Percentiles rank a stretch among this genome's conserved stretches.
These are phyloP conservation scores for Bruguiera parviflora DNA, from an alignment of 345 rosid species.

Conservation along the genomic window DNA sequence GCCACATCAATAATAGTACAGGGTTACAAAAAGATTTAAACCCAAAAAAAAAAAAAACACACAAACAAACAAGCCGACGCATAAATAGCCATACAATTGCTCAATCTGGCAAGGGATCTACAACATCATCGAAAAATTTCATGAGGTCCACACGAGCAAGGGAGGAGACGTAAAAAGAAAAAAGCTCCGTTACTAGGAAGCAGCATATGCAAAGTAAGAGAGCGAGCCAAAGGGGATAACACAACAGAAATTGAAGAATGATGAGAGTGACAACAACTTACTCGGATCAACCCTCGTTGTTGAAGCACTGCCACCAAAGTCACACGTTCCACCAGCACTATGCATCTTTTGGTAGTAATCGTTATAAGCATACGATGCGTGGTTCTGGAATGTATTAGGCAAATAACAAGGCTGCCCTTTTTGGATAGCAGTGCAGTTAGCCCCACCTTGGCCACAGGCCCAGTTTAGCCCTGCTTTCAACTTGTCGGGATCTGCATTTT, in stretches of 20 bases:
- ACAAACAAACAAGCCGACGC: neutral
- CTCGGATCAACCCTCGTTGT: slow-evolving; percentile 67
- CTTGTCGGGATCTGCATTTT: slow-evolving; percentile 60
- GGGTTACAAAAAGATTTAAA: neutral
- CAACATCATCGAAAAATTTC: too few species aligned
- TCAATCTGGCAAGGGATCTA: neutral
- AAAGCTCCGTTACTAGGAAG: neutral
- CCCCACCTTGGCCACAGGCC: slow-evolving; percentile 96
- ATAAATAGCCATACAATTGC: neutral
- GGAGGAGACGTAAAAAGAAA: too few species aligned
- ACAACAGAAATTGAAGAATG: slow-evolving; percentile 9
- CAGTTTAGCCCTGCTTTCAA: slow-evolving; percentile 73
- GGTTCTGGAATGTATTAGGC: slow-evolving; percentile 58
- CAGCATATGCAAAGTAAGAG: neutral
- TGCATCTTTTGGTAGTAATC: slow-evolving; percentile 85
- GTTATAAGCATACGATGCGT: slow-evolving; percentile 88
- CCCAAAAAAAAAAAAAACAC: too few species aligned
- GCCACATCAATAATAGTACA: neutral
- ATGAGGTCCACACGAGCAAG: too few species aligned
- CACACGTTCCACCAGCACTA: slow-evolving; percentile 75
- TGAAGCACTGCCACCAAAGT: slow-evolving; percentile 76
- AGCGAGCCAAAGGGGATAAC: neutral
- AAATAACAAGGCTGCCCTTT: slow-evolving; percentile 60
- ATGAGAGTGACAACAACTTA: slow-evolving; percentile 36
- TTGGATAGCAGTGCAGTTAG: slow-evolving; percentile 71